Evolutionary conservation across 2,329 filamentous ascomycete species (phyloP).

Genomic region (Seiridium unicorne): DNA sequence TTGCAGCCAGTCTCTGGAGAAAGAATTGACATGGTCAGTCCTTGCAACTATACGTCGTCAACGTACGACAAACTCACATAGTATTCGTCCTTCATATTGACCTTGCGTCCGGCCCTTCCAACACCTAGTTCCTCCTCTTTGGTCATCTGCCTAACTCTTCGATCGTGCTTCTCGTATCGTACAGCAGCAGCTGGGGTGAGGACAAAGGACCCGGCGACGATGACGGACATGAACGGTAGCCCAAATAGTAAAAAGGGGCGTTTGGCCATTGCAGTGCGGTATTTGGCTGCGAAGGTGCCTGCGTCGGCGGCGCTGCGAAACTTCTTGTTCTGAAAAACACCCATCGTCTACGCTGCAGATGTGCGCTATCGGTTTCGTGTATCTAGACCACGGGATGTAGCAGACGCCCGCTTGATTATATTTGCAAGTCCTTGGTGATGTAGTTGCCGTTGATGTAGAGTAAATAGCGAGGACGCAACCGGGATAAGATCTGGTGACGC

Average conservation of each 20-base stretch:
- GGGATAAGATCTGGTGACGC: no score
- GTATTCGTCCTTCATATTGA: constrained; percentile 83
- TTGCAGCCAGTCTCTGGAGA: constrained; percentile 71
- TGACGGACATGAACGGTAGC: constrained; percentile 85
- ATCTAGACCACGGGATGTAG: not conserved
- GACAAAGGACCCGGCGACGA: constrained; percentile 90
- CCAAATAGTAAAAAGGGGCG: constrained; percentile 93
- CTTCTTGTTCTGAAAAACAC: constrained; percentile 66
- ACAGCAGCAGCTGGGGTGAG: constrained; percentile 92
- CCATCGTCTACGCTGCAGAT: constrained; percentile 41
- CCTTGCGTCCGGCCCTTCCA: constrained; percentile 66
- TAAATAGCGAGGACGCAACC: not conserved
- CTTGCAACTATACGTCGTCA: not conserved
- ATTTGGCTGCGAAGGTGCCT: constrained; percentile 69
- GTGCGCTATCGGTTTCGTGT: not conserved
- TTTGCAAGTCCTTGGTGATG: not conserved
- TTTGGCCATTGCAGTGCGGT: constrained; percentile 71
- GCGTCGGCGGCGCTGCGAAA: constrained; percentile 67
- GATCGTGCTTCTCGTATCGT: constrained; percentile 89
- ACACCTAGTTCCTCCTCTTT: constrained; percentile 85
- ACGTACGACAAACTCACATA: constrained; percentile 59
- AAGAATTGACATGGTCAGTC: constrained; percentile 13
- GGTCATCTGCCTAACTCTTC: constrained; percentile 80
- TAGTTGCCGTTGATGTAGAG: not conserved
- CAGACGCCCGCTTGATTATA: no score